Evolutionary conservation across 306 rosid genomes (phyloP), one percentile per base, ranked within the genome.

Genomic region (Vigna mungo): DNA sequence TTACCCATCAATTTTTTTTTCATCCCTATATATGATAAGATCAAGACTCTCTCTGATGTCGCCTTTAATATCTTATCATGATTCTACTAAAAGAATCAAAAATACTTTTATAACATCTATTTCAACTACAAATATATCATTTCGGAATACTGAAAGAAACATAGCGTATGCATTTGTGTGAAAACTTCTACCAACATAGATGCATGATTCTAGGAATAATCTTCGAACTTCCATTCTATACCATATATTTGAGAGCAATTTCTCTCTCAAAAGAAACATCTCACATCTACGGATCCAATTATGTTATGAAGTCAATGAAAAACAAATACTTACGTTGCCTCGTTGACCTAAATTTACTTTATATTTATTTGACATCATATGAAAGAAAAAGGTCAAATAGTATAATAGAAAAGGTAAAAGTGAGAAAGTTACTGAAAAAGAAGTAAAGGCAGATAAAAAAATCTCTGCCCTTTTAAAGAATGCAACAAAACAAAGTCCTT

Each of bases 191-290:
- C 37, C 39, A 58, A 25, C 17, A 25, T 13, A 25, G 17, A 58
- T 6, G 17, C 64, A 25, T 13, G 18, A 25, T 58, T 23, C 63
- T 11, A 21, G 34, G 36, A 56, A 56, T 21, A 18, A 23, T 11
- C n/a, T 58, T 58, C 39, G 8, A 5, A 58, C 39, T 13, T 58
- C 39, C 7, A 58, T 25, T 58, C 64, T 13, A 25, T 10, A 12
- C 17, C 37, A 13, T 27, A 5, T 27, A 58, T 58, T 58, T 58
- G 1, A 58, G 18, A 27, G 17, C 30, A 25, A 58, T 58, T 5
- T 56, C 37, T 58, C 64, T 58, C 14, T 58, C 39, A 56, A 56
- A 15, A 34, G n/a, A 56, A 56, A 56, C n/a, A 56, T 21, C n/a
- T 21, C n/a, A 11, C 6, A 1, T 23, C 32, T 23, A 5, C 25